phyloP scores from a whole-genome alignment of 23 red algal species.

The Gracilaria domingensis region DNA sequence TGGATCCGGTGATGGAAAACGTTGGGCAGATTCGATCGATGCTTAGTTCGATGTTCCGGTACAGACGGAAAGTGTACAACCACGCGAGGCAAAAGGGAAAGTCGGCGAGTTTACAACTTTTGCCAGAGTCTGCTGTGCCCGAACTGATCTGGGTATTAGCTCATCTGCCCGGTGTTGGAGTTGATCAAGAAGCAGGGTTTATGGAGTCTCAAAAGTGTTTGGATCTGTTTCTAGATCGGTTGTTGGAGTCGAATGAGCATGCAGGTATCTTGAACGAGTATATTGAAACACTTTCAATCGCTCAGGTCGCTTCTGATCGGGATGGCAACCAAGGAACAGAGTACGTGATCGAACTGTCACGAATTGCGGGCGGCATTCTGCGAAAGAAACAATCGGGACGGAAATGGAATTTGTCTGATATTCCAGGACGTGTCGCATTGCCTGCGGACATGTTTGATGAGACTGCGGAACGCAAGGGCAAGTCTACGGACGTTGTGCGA shows the following conservation, averaged over 20 bases:
- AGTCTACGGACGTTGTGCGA: slow-evolving; percentile 33
- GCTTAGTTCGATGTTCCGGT: slow-evolving; percentile 20
- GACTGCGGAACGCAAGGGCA: slow-evolving; percentile 1
- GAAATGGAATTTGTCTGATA: slow-evolving; percentile 65
- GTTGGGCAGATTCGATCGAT: slow-evolving; percentile 1
- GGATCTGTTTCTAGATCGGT: slow-evolving; percentile 58
- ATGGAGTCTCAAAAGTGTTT: slow-evolving; percentile 54
- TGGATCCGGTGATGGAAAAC: slow-evolving; percentile 59
- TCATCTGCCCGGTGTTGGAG: slow-evolving; percentile 56
- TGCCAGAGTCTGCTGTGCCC: slow-evolving; percentile 60
- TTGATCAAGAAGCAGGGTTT: slow-evolving; percentile 64
- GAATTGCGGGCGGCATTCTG: slow-evolving; percentile 56
- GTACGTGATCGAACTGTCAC: slow-evolving; percentile 37
- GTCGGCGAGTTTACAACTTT: slow-evolving; percentile 10
- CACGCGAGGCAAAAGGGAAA: slow-evolving; percentile 26
- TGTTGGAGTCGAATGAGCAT: slow-evolving; percentile 67
- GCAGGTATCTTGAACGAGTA: slow-evolving; percentile 63
- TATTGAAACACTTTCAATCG: slow-evolving; percentile 59
- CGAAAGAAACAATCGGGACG: slow-evolving; percentile 50
- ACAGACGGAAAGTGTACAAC: slow-evolving; percentile 44
- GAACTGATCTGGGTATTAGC: slow-evolving; percentile 66
- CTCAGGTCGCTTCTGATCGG: slow-evolving; percentile 50
- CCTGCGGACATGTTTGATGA: slow-evolving; percentile 65
- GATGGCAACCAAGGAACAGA: slow-evolving; percentile 29
- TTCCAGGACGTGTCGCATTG: slow-evolving; percentile 34